Evolutionary conservation across 306 rosid genomes (phyloP).

Genomic region (Vicia faba): DNA sequence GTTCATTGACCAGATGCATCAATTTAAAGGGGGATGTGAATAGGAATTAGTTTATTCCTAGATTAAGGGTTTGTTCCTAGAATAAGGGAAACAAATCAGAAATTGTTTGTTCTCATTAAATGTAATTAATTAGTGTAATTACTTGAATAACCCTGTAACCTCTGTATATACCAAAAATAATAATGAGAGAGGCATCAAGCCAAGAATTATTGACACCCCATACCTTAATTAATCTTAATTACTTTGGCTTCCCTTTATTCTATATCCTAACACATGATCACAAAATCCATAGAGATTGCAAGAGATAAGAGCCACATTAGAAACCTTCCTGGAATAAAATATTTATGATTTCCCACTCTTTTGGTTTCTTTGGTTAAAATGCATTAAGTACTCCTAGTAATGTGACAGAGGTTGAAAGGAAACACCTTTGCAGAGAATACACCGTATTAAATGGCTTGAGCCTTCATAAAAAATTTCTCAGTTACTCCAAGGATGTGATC

Average conservation of each 20-base stretch:
- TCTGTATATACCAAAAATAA: no score
- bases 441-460: not conserved
- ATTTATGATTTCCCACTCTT: not conserved
- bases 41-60: no score
- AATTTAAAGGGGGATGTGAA: no score
- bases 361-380: constrained; percentile 5
- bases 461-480: not conserved
- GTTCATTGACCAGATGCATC: no score
- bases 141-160: no score
- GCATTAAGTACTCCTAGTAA: constrained; percentile 3
- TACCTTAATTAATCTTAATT: constrained; percentile 10
- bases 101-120: no score
- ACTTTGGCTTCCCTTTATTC: constrained; percentile 11
- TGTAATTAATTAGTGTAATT: no score
- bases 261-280: not conserved
- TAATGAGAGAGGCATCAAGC: no score
- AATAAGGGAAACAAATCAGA: no score
- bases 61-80: no score
- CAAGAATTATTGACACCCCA: no score
- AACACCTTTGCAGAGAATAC: constrained; percentile 11
- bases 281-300: constrained; percentile 2
- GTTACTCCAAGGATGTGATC: not conserved
- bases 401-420: not conserved
- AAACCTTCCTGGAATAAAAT: constrained; percentile 8
- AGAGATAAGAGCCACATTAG: not conserved